A percentile compares a stretch with the other conserved stretches of the same genome.
phyloP scores from a whole-genome alignment of 2,329 filamentous ascomycete species.

The Westerdykella sp. region DNA sequence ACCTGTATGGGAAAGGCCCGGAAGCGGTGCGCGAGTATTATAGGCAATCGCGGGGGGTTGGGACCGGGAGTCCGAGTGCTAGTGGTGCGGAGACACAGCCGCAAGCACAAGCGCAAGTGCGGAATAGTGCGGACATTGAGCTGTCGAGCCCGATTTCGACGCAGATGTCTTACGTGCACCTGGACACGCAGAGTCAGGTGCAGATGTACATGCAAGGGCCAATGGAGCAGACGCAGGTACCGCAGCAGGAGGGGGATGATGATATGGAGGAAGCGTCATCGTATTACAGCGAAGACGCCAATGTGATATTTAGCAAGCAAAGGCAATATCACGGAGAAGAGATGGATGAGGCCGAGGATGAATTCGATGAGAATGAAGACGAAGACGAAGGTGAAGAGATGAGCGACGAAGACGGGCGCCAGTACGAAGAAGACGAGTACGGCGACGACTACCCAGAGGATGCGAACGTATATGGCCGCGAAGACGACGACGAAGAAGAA shows the following conservation, averaged over 20 bases:
- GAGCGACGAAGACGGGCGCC: constrained; percentile 2
- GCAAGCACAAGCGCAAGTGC: no score
- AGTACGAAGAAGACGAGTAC: constrained; percentile 6
- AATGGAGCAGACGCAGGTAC: no score
- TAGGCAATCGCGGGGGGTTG: constrained; percentile 8
- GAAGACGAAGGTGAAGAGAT: constrained; percentile 2
- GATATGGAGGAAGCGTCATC: background rate
- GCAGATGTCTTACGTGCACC: constrained; percentile 13
- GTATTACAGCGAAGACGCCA: constrained; percentile 6
- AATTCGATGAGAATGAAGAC: background rate
- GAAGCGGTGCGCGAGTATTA: constrained; percentile 27
- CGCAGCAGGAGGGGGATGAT: no score
- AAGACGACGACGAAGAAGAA: constrained; percentile 1
- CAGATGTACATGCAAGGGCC: background rate
- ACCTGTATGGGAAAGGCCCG: constrained; percentile 31
- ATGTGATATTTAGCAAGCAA: constrained; percentile 7
- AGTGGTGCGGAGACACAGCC: no score
- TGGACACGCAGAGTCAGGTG: constrained; percentile 2
- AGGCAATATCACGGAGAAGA: constrained; percentile 9
- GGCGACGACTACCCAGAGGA: constrained; percentile 1
- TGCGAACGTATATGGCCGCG: constrained; percentile 1
- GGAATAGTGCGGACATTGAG: no score
- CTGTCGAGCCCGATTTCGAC: constrained; percentile 12
- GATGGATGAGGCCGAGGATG: constrained; percentile 6
- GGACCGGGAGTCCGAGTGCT: no score